Evolutionary conservation across 2,329 filamentous ascomycete genomes (phyloP), one percentile per base, ranked within the genome.

Genomic region (Amauroascus niger): DNA sequence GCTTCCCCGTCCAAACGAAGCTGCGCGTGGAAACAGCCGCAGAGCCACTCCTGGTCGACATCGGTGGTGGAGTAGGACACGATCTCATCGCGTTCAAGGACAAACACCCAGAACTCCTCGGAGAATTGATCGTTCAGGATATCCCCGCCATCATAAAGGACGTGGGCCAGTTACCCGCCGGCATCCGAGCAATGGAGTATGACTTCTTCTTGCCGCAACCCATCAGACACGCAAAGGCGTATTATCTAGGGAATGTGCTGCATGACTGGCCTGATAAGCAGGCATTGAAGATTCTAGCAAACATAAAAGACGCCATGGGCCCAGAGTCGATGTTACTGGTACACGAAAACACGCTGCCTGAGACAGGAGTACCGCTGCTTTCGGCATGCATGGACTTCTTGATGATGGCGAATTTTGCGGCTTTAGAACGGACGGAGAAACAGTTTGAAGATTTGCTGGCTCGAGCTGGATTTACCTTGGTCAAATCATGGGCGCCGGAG

Each of bases 121-220:
- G 76, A 1, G 64, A 68, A 3, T 61, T 79, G 2, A 61, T 79
- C 1, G 63, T 79, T 0, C 75, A 80, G 57, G 78, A 79, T 56
- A 63, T 74, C 6, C 67, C 71, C 0, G 61, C 65, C 2, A 71
- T 77, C n/a, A 51, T 67, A 51, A 60, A 62, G n/a, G 48, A 57
- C 14, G 35, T 51, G 16, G 16, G 28, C 18, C 13, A 44, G 22
- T 35, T 53, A 22, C 43, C 30, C 13, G 20, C 11, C 1, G 51
- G 37, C 9, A 43, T 54, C 14, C 18, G 32, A 33, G 22, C 24
- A 5, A 49, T 44, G 26, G 28, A 9, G 13, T 26, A 54, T 39
- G 52, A 54, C 26, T 49, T 54, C 37, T 54, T 54, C 52, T 16
- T 35, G 6, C 16, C 18, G 14, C 39, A 49, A 43, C 49, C 55